These are phyloP conservation scores for Trichosporon faecale DNA, from an alignment of 1,284 basidiomycete genomes.

Conservation along the genomic window DNA sequence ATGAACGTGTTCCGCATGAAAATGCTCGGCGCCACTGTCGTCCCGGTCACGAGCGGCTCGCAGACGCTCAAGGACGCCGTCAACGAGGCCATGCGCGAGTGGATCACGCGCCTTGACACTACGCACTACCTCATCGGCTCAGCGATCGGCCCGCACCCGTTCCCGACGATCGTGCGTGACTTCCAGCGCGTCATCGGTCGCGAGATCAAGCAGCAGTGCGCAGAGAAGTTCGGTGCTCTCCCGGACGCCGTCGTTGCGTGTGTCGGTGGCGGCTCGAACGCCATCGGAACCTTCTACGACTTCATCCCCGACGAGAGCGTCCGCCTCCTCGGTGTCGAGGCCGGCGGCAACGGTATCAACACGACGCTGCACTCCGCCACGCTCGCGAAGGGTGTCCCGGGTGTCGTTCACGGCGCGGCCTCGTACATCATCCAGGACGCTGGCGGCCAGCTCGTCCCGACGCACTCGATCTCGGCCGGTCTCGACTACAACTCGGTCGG, in stretches of 20 bases:
- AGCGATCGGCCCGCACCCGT: slow-evolving; percentile 96
- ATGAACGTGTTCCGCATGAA: slow-evolving; percentile 97
- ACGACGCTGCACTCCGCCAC: slow-evolving; percentile 88
- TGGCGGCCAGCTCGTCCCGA: slow-evolving; percentile 91
- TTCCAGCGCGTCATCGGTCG: slow-evolving; percentile 94
- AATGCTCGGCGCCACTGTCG: slow-evolving; percentile 92
- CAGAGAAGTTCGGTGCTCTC: slow-evolving; percentile 71
- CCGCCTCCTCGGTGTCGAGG: slow-evolving; percentile 87
- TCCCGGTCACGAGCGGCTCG: slow-evolving; percentile 91
- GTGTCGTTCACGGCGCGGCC: slow-evolving; percentile 88
- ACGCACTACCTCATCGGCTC: slow-evolving; percentile 98
- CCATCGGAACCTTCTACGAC: slow-evolving; percentile 94
- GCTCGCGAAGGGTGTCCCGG: slow-evolving; percentile 80
- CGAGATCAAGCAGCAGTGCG: slow-evolving; percentile 88
- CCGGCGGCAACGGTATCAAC: slow-evolving; percentile 88
- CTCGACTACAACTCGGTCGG: slow-evolving; percentile 65
- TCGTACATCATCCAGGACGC: slow-evolving; percentile 90
- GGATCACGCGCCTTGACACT: slow-evolving; percentile 90
- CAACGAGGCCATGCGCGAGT: slow-evolving; percentile 94
- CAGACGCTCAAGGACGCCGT: slow-evolving; percentile 97
- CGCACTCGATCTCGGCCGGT: slow-evolving; percentile 92
- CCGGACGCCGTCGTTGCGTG: slow-evolving; percentile 95
- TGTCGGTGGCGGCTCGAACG: slow-evolving; percentile 95
- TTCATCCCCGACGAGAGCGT: slow-evolving; percentile 84
- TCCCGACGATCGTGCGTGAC: slow-evolving; percentile 97